Evolutionary conservation across 2,329 filamentous ascomycete species (phyloP), one percentile per base, ranked within the genome.

Genomic region (Colletotrichum lini): DNA sequence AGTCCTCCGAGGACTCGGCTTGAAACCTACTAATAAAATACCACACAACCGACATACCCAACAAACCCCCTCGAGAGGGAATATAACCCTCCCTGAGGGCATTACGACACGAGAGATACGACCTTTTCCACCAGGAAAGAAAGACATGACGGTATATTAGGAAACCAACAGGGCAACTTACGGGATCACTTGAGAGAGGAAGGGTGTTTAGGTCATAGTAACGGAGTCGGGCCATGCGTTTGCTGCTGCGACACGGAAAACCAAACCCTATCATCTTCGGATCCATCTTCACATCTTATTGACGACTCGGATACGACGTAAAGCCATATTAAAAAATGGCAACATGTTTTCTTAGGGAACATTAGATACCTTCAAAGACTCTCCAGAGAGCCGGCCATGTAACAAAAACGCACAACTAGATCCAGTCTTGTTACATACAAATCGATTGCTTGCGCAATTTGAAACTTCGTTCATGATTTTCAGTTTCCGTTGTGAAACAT

Each of bases 381-480:
- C 71, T 70, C 47, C 71, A 73, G 67, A 70, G 71, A 73, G 71
- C 68, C 54, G 71, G 67, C 38, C 67, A 59, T 56, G 38, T 9
- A 56, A 70, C 61, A 53, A 38, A 47, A 42, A 23, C 3, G 54
- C 60, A 57, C 61, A 44, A 47, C 60, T 66, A 72, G 66, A 70
- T 70, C 54, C 70, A 66, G 40, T 57, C 66, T 38, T 38, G 35
- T 10, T 60, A 72, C 23, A 59, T 49, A 64, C 54, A 70, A 54
- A 58, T 72, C 61, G 60, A 52, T 58, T 62, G 52, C 44, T 35
- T 57, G 56, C 56, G 57, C 50, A 66, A 57, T 50, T 58, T 59
- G 38, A n/a, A 71, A 26, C 40, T 58, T 44, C 50, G 15, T 52
- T 35, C 16, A 21, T 65, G 16, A 47, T 40, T 62, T 10, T 40